Evolutionary conservation across 495 filamentous ascomycete species (phyloP).

Genomic region (Alectoria sarmentosa): DNA sequence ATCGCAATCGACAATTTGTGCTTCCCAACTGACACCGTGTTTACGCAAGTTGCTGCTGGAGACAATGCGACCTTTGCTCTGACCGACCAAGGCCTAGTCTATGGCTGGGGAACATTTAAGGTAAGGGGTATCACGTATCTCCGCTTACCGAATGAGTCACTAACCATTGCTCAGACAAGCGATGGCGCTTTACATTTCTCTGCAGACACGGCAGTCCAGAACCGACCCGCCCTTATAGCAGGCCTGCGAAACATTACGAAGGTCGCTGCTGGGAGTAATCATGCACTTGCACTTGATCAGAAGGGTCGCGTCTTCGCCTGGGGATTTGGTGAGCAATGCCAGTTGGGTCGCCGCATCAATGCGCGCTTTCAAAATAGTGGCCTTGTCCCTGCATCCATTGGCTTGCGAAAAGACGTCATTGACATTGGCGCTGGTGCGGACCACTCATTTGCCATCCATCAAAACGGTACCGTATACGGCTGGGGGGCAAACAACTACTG

Average conservation of each 20-base stretch:
- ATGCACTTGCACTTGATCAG: neutral
- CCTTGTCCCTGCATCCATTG: neutral
- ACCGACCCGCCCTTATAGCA: neutral
- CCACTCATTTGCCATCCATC: neutral
- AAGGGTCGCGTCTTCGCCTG: neutral
- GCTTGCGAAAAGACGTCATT: neutral
- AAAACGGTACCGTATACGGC: neutral
- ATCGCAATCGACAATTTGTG: neutral
- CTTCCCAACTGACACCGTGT: neutral
- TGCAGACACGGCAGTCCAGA: neutral
- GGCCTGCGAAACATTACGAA: neutral
- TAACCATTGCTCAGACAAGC: neutral
- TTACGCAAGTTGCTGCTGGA: neutral
- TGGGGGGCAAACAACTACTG: neutral
- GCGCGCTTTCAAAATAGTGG: neutral
- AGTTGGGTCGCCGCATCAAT: neutral
- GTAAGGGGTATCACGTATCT: neutral
- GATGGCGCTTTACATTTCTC: neutral
- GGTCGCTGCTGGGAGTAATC: neutral
- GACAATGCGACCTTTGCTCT: constrained; percentile 3
- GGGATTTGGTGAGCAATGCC: neutral
- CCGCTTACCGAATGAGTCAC: neutral
- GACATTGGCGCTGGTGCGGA: constrained; percentile 1
- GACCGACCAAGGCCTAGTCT: neutral
- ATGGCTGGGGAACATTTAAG: neutral